These are phyloP conservation scores for Leccinum aurantiacum DNA, from an alignment of 768 basidiomycete species.

Conservation along the genomic window DNA sequence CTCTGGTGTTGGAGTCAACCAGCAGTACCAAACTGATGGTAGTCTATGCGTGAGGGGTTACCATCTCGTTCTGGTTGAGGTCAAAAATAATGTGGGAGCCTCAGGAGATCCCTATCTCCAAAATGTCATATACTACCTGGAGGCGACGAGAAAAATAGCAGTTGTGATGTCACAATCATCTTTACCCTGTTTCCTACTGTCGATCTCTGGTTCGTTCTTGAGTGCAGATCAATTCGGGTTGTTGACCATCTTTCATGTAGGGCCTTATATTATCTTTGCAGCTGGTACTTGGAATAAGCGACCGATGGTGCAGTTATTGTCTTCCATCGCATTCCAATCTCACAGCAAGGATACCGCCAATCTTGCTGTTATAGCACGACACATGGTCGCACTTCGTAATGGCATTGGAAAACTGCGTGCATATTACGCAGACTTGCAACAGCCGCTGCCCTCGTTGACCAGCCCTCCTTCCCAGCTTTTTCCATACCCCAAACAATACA, in stretches of 20 bases:
- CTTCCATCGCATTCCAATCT: no score
- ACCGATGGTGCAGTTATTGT: no score
- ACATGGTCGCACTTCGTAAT: no score
- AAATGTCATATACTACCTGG: slow-evolving; percentile 22
- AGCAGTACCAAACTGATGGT: no score
- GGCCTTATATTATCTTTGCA: no score
- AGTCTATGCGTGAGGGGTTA: no score
- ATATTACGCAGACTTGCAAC: slow-evolving; percentile 20
- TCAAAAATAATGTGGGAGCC: slow-evolving; percentile 23
- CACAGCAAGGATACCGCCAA: no score
- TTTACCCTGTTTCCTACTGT: slow-evolving; percentile 30
- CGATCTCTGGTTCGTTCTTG: slow-evolving; percentile 20
- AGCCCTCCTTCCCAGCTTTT: neutral
- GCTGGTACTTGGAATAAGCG: no score
- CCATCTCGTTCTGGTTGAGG: slow-evolving; percentile 13
- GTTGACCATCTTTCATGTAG: no score
- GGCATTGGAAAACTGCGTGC: slow-evolving; percentile 3
- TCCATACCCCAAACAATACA: slow-evolving; percentile 11
- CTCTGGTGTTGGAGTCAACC: no score
- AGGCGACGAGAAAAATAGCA: slow-evolving; percentile 14
- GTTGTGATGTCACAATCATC: slow-evolving; percentile 9
- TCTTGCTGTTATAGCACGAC: no score
- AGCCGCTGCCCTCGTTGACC: neutral
- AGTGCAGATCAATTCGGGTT: no score
- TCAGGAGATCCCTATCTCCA: slow-evolving; percentile 29